Evolutionary conservation across 2,329 filamentous ascomycete genomes (phyloP), one percentile per base, ranked within the genome.

Genomic region (Aspergillus chevalieri): DNA sequence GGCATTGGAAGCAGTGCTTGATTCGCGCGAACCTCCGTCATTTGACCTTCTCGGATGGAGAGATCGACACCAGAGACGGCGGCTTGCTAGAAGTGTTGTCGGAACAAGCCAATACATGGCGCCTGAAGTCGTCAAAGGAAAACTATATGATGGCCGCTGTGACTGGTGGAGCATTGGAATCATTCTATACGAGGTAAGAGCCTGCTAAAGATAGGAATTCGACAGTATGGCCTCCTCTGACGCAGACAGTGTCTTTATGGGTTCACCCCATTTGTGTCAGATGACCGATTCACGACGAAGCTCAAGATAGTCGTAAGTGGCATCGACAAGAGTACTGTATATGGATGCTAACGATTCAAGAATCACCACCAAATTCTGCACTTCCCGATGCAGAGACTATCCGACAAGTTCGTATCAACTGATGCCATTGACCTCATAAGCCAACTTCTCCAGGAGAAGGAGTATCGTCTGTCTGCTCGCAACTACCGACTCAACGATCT

Each of bases 91-190:
- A 57, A 95, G 90, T 43, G 84, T 95, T 1, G 92, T 97, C 9
- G 92, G 92, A 2, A 97, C 93, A 2, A 95, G 90, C 65, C 92
- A 96, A 65, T 97, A 97, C 73, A 97, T 96, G 93, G 92, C 93
- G 0, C 92, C 92, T 2, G 93, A 97, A 73, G 88, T 97, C 15
- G 85, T 96, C 50, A 77, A 80, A 56, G 89, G 91, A 24, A 80
- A 89, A 44, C 73, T 79, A 34, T 97, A 97, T 67, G 93, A 97
- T 70, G 92, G 88, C 26, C 80, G 92, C 63, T 97, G 92, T 70
- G 92, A 97, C 70, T 97, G 81, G 89, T 97, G 88, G 92, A 96
- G 91, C 70, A 82, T 97, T 59, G 92, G 90, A 47, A 84, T 97
- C 64, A 96, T 97, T 63, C 71, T 97, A 49, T 97, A 89, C 63